Base-by-base conservation (phyloP, 1,284 basidiomycete species). In the Trichosporon coremiiforme region DNA sequence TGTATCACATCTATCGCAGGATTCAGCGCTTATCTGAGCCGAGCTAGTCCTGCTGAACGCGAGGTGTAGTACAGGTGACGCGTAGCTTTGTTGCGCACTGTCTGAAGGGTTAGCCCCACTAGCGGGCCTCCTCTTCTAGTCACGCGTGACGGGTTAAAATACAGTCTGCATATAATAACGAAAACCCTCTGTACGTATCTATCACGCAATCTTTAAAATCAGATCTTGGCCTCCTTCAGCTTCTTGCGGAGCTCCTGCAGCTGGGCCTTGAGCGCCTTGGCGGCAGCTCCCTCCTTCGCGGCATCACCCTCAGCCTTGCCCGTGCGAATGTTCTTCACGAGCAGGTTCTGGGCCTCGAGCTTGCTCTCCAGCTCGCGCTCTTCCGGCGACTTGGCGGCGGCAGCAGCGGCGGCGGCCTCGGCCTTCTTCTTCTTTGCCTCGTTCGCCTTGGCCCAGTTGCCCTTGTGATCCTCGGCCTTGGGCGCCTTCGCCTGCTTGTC, bases 261-360 rank as follows among this genome's bases (percentile, higher is more conserved):
- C 79, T 90, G 87, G 29, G 84, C 86, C 82, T 95, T 90, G 74
- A 89, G 75, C 73, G 80, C 80, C 83, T 88, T 87, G 68, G 88
- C 81, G 73, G 83, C 82, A 22, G 84, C 85, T 13, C 88, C 82
- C 72, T 88, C 88, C 47, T 76, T 78, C 36, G 80, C 83, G 7
- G 84, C 75, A 76, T 84, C 76, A 77, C 84, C 85, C 71, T 86
- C 84, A 15, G 87, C 79, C 76, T 89, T 88, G 35, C 89, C 87
- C 25, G 86, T 88, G 84, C 91, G 92, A 33, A 91, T 87, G 12
- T 85, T 82, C 50, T 92, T 87, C 22, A 95, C 90, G 22, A 87
- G 77, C 68, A 88, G 86, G 0, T 91, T 92, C 81, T 95, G 93
- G 64, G 88, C 88, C 36, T 88, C 85, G 60, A 95, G 86, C 85